phyloP scores from a whole-genome alignment of 129 eudicot genomes.

The Lactuca saligna region DNA sequence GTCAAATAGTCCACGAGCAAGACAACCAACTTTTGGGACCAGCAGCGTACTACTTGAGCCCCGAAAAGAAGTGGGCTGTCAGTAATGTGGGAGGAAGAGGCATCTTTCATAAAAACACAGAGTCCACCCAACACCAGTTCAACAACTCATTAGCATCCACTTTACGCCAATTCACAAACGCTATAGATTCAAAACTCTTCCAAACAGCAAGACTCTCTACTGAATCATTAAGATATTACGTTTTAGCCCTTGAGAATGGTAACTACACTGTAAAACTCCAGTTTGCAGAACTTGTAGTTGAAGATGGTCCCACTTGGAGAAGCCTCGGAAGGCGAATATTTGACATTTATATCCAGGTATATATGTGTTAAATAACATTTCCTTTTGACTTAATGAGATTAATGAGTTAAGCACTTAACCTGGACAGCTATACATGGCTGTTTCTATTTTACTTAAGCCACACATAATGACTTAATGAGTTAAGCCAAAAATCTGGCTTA shows the following conservation, averaged over 20 bases:
- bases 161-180: slow-evolving; percentile 37
- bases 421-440: too few relatives aligned
- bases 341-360: too few relatives aligned
- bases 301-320: too few relatives aligned
- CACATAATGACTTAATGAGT: too few relatives aligned
- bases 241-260: slow-evolving; percentile 44
- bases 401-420: too few relatives aligned
- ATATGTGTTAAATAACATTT: too few relatives aligned
- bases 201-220: too few relatives aligned
- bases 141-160: not conserved
- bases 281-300: too few relatives aligned
- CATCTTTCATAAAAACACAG: not conserved
- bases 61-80: slow-evolving; percentile 70
- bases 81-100: slow-evolving; percentile 47
- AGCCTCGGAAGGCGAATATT: too few relatives aligned
- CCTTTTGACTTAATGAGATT: too few relatives aligned
- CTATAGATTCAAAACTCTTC: slow-evolving; percentile 38
- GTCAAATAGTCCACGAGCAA: slow-evolving; percentile 36
- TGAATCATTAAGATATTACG: slow-evolving; percentile 42
- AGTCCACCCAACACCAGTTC: slow-evolving; percentile 36
- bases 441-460: too few relatives aligned
- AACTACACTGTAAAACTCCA: not conserved
- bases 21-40: slow-evolving; percentile 63
- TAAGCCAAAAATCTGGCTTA: too few relatives aligned
- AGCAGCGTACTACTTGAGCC: slow-evolving; percentile 48